phyloP scores from a whole-genome alignment of 257 asterid genomes.

The Anisodus acutangulus region DNA sequence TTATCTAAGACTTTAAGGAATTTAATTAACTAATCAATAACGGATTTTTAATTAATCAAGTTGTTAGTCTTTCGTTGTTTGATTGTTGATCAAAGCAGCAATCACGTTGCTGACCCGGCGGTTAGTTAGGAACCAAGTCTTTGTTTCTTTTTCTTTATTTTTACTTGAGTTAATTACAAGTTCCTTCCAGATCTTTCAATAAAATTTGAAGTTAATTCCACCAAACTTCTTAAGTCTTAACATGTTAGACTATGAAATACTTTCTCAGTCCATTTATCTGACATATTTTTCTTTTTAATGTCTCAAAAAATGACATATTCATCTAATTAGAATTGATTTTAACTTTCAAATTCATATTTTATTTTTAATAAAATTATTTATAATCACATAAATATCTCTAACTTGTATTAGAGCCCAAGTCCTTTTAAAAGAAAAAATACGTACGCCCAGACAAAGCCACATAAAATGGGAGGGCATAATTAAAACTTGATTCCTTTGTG shows the following conservation, averaged over 20 bases:
- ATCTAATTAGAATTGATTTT: too few relatives aligned
- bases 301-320: too few relatives aligned
- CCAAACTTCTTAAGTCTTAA: background rate
- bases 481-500: too few relatives aligned
- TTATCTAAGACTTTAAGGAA: too few relatives aligned
- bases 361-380: background rate
- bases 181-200: background rate
- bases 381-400: background rate
- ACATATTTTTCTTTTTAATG: background rate
- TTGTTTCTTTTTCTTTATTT: background rate
- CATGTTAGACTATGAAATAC: background rate
- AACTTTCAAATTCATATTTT: background rate
- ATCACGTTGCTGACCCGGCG: constrained; percentile 34
- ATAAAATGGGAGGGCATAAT: too few relatives aligned
- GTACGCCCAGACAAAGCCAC: background rate
- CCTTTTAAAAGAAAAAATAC: too few relatives aligned
- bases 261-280: background rate
- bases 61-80: background rate
- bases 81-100: constrained; percentile 20
- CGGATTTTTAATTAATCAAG: background rate
- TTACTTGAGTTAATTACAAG: background rate
- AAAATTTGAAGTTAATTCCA: background rate
- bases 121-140: background rate
- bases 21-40: background rate
- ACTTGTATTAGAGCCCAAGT: too few relatives aligned